These are phyloP conservation scores for Malus sylvestris DNA, from an alignment of 306 rosid genomes.

Conservation along the genomic window DNA sequence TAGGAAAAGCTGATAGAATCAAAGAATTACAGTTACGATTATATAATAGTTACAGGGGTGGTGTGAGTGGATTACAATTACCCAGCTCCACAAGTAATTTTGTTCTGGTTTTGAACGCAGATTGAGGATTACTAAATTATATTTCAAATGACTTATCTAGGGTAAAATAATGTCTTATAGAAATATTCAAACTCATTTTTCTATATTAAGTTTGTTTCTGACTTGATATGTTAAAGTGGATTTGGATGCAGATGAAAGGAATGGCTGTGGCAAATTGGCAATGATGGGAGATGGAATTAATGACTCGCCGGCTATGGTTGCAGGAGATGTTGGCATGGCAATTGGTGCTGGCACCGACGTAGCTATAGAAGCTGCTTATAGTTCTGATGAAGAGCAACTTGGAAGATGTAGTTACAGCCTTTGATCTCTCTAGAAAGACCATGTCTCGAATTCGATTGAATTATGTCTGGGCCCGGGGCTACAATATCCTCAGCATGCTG, in stretches of 20 bases:
- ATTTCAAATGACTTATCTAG: background rate
- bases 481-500: no score
- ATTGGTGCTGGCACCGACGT: conserved; percentile 96
- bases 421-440: no score
- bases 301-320: conserved; percentile 87
- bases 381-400: conserved; percentile 78
- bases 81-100: background rate
- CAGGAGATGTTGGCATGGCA: conserved; percentile 97
- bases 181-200: background rate
- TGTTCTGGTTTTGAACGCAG: background rate
- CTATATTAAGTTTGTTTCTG: background rate
- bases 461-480: no score
- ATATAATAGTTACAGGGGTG: background rate
- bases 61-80: background rate
- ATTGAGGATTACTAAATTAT: background rate
- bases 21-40: conserved; percentile 70
- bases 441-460: no score
- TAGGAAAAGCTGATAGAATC: conserved; percentile 75
- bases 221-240: conserved; percentile 4
- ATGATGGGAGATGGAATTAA: conserved; percentile 97
- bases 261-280: conserved; percentile 36
- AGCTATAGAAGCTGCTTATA: conserved; percentile 86
- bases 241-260: conserved; percentile 64
- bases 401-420: conserved; percentile 75
- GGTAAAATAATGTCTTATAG: background rate